Percentiles rank a stretch among this genome's conserved stretches.
phyloP scores from a whole-genome alignment of 192 early-diverging fungal species.

The Jimgerdemannia flammicorona region DNA sequence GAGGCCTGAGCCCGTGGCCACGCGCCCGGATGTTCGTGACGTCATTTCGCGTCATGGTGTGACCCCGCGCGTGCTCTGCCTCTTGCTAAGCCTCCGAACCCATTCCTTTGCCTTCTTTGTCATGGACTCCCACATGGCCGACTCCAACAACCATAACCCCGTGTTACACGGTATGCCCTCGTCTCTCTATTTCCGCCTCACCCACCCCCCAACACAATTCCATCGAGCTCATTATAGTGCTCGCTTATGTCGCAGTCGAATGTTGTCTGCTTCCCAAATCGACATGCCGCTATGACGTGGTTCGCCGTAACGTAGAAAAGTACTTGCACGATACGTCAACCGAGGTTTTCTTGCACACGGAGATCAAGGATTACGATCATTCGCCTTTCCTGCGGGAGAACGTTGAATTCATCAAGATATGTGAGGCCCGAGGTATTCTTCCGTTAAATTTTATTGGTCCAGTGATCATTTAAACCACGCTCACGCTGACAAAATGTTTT shows the following conservation, averaged over 20 bases:
- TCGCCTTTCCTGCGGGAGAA: neutral
- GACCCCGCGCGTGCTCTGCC: neutral
- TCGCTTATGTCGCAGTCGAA: neutral
- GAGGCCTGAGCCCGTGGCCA: too few species aligned
- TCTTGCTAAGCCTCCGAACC: neutral
- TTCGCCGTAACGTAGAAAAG: neutral
- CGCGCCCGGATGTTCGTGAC: too few species aligned
- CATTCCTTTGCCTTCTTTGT: neutral
- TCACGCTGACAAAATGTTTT: too few species aligned
- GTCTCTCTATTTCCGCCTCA: neutral
- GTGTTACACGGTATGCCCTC: neutral
- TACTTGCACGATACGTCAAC: neutral
- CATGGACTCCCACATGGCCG: neutral
- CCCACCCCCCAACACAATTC: neutral
- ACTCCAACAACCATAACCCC: neutral
- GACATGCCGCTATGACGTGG: neutral
- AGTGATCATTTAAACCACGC: neutral
- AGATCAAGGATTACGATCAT: neutral
- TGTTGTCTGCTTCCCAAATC: neutral
- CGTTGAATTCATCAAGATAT: neutral
- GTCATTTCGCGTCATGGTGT: too few species aligned
- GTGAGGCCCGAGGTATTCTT: conserved; percentile 1
- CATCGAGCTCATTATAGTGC: neutral
- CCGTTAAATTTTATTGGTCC: neutral
- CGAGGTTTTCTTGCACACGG: neutral